Conservation (phyloP, 1,139 yeast genomes). For the Protomyces macrosporus region DNA sequence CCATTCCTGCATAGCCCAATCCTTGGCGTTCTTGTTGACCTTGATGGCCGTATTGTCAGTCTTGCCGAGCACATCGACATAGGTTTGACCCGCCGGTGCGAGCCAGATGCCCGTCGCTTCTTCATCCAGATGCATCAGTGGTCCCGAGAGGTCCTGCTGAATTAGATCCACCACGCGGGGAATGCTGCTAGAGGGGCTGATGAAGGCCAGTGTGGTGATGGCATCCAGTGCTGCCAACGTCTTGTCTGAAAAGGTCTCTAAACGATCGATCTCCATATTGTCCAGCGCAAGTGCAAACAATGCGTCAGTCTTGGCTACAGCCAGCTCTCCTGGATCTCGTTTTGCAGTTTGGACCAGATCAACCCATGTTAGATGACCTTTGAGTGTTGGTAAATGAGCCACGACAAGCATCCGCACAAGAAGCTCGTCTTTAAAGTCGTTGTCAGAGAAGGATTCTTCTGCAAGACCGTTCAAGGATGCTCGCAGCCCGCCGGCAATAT, state of each 20-base stretch:
- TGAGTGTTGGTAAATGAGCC: constrained; percentile 46
- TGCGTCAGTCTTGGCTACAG: constrained; percentile 44
- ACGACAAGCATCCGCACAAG: constrained; percentile 49
- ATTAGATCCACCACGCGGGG: constrained; percentile 49
- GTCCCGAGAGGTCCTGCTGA: constrained; percentile 27
- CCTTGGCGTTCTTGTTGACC: constrained; percentile 53
- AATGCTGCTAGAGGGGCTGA: constrained; percentile 57
- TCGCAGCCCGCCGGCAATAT: neutral
- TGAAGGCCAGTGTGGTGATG: constrained; percentile 62
- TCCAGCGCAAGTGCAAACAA: constrained; percentile 36
- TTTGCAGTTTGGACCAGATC: constrained; percentile 59
- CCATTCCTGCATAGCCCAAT: constrained; percentile 84
- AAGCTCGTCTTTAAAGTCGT: constrained; percentile 42
- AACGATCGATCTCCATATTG: constrained; percentile 19
- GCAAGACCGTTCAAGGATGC: neutral
- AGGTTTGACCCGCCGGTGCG: constrained; percentile 64
- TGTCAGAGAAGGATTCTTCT: constrained; percentile 32
- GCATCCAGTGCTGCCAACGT: constrained; percentile 53
- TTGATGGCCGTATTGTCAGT: constrained; percentile 38
- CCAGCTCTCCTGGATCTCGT: constrained; percentile 61
- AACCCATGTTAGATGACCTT: constrained; percentile 55
- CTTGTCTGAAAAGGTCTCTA: constrained; percentile 20
- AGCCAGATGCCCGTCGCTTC: constrained; percentile 50
- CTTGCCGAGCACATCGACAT: constrained; percentile 54
- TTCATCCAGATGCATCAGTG: neutral